These are phyloP conservation scores for Rhodotorula mucilaginosa DNA, from an alignment of 1,284 basidiomycete genomes.

Conservation along the genomic window DNA sequence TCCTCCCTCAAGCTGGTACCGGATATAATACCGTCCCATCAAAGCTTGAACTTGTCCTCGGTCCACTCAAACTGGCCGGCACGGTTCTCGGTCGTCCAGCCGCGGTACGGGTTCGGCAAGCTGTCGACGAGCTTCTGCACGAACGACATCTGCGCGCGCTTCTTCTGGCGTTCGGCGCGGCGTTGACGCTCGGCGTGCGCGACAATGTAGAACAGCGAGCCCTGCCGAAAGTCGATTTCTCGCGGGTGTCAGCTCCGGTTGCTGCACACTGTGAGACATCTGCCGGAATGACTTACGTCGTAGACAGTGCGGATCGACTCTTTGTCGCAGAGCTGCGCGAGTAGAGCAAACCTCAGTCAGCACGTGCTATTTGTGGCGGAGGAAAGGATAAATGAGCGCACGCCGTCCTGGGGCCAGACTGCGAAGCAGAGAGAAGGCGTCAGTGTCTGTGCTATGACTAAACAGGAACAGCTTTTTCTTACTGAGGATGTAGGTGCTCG, in stretches of 20 bases:
- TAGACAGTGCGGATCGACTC: conserved; percentile 33
- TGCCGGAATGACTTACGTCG: conserved; percentile 11
- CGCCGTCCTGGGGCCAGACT: conserved; percentile 33
- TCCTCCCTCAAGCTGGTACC: background rate
- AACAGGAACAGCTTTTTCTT: background rate
- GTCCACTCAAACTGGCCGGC: conserved; percentile 22
- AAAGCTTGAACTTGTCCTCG: conserved; percentile 11
- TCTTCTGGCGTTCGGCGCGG: background rate
- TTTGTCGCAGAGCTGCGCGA: conserved; percentile 20
- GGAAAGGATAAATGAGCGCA: background rate
- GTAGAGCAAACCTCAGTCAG: background rate
- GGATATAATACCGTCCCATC: background rate
- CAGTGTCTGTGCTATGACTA: too few species aligned
- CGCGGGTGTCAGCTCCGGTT: background rate
- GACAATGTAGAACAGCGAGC: conserved; percentile 31
- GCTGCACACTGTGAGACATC: background rate
- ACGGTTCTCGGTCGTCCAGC: conserved; percentile 34
- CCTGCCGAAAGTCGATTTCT: background rate
- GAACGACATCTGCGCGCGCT: conserved; percentile 17
- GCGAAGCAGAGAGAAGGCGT: background rate
- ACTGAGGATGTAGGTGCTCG: conserved; percentile 23
- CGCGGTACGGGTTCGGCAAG: conserved; percentile 18
- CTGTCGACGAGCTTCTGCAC: background rate
- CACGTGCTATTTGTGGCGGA: too few species aligned
- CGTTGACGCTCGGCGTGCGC: conserved; percentile 25